Percentiles rank a stretch among this genome's conserved stretches.
Conservation (phyloP, 1,139 yeast species). For the Candida dubliniensis region DNA sequence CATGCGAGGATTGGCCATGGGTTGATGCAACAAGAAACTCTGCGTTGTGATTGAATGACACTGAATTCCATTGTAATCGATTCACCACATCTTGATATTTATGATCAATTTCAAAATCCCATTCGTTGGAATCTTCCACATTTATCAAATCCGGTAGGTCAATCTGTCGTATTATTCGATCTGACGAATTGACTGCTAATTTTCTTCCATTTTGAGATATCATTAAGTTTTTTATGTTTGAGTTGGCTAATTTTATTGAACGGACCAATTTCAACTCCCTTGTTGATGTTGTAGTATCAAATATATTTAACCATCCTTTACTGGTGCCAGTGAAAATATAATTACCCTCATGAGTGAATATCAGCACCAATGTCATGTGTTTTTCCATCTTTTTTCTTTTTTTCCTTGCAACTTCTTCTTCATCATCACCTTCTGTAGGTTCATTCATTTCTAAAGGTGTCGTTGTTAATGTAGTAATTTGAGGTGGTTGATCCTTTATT, state of each 20-base stretch:
- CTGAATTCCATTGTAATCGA: slow-evolving; percentile 84
- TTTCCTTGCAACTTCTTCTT: slow-evolving; percentile 17
- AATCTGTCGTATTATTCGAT: slow-evolving; percentile 75
- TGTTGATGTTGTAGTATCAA: slow-evolving; percentile 20
- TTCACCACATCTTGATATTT: slow-evolving; percentile 91
- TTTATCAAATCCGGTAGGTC: slow-evolving; percentile 52
- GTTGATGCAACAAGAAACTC: slow-evolving; percentile 89
- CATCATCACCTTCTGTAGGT: slow-evolving; percentile 20
- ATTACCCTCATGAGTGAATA: slow-evolving; percentile 44
- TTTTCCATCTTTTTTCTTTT: slow-evolving; percentile 19
- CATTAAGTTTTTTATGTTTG: slow-evolving; percentile 71
- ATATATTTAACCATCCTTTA: slow-evolving; percentile 71
- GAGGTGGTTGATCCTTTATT: slow-evolving; percentile 26
- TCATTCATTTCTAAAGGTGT: slow-evolving; percentile 24
- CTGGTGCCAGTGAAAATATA: slow-evolving; percentile 74
- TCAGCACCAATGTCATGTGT: slow-evolving; percentile 33
- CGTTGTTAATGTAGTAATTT: slow-evolving; percentile 27
- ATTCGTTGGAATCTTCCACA: slow-evolving; percentile 28
- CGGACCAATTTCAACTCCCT: slow-evolving; percentile 34
- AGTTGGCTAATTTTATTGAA: slow-evolving; percentile 57
- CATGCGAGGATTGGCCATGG: slow-evolving; percentile 82
- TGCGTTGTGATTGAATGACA: slow-evolving; percentile 72
- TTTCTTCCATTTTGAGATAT: slow-evolving; percentile 67
- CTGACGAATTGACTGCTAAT: slow-evolving; percentile 78
- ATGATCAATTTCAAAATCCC: slow-evolving; percentile 72